Evolutionary conservation across 441 rosid genomes (phyloP), one percentile per base, ranked within the genome.

Genomic region (Macaranga tanarius): DNA sequence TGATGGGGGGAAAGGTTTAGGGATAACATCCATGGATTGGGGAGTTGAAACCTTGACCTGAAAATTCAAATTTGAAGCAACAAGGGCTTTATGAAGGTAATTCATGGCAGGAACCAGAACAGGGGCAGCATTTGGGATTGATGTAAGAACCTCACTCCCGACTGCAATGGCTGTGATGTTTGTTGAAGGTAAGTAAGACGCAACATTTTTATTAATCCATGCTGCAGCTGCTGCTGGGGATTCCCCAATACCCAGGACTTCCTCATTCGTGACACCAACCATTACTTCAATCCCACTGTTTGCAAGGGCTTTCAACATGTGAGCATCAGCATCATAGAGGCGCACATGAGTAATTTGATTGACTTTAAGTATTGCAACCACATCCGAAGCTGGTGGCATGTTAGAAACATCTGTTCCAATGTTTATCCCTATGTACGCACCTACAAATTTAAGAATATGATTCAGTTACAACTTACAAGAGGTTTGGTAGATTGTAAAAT

Each of bases 101-200:
- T 90, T 86, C 84, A 95, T 86, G 71, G 98, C 98, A 0, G 90
- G 80, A 59, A 92, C 90, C 42, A 95, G 80, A 73, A 89, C 80
- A 0, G 93, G 79, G 0, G 93, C 97, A 48, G 83, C 87, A 71
- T 91, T 91, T 19, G 99, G 97, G 51, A 85, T 62, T 28, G 86
- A 19, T 52, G 97, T 84, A 56, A 91, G 92, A 81, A 95, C 92
- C 83, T 95, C 92, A 48, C 92, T 95, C 66, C 99, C 99, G 25
- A 93, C 97, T 8, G 97, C 90, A 77, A 95, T 86, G 72, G 95
- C 92, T 10, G 99, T 90, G 50, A 95, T 93, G 71, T 93, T 95
- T 56, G 98, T 91, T 0, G 87, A 82, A 74, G 99, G 98, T 52
- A 93, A 47, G 76, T 95, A 91, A 44, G 98, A 79, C 2, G 90